Evolutionary conservation across 345 rosid genomes (phyloP), one percentile per base, ranked within the genome.

Genomic region (Viola odorata): DNA sequence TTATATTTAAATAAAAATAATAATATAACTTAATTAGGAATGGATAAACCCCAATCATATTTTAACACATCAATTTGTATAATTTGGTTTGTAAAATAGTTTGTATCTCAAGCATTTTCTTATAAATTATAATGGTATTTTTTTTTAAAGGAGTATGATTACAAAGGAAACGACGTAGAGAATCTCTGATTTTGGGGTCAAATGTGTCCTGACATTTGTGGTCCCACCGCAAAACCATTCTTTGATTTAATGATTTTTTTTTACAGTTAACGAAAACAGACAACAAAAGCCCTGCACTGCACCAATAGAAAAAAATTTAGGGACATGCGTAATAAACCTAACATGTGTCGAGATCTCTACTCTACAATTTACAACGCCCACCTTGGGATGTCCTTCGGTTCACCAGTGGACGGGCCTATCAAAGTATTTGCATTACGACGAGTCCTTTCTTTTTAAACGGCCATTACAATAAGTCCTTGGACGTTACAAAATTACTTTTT

Each of bases 181-280:
- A 78, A 71, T 60, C 75, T 67, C 56, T 23, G 32, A 1, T 61
- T 68, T 73, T 60, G 12, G 32, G 64, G 66, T 68, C 78, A 75
- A 64, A 67, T 64, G 48, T 14, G 17, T 69, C 47, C 62, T 54
- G 71, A 66, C 61, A 1, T 0, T 3, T 61, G 53, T 47, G 62
- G 15, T 37, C 75, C 73, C 65, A 57, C 78, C 57, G 40, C 55
- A 40, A n/a, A 40, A 44, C 44, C 12, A 23, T 0, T 2, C 11
- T 51, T 52, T 23, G 9, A 17, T 10, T 1, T 7, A 8, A 37
- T 4, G 32, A 23, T 0, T 9, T 57, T 53, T 63, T 36, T 58
- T 9, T 15, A 45, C 41, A n/a, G 41, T 23, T 51, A 16, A 6
- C 56, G n/a, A 11, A 39, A 52, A 50, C 64, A 38, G 57, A 67